Base-by-base conservation (phyloP, 371 early-diverging fungal genomes). In the Dentiscutata heterogama region DNA sequence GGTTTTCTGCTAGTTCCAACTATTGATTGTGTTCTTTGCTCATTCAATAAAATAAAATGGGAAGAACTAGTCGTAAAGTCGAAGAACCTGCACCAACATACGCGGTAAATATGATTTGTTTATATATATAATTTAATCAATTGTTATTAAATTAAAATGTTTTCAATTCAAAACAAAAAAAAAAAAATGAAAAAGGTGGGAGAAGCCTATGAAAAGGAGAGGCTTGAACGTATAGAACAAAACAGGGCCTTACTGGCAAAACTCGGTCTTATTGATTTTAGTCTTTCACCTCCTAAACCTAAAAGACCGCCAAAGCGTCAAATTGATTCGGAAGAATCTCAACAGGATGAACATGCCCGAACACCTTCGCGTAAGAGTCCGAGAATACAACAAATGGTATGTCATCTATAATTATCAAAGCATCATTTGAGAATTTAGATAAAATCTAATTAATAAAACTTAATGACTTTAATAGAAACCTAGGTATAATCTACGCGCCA, bases 281-380 rank as follows among this genome's bases (percentile, higher is more conserved):
- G 25, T 20, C 42, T 54, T n/a, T 67, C 54, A 51, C 25, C 35
- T 27, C 42, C 46, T 20, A 70, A 70, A 46, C 70, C 25, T 31
- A 18, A n/a, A 42, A 70, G 39, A n/a, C 29, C 3, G 25, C n/a
- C 65, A 7, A 16, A n/a, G 46, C 16, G 25, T 11, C 80, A n/a
- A 54, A 53, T 20, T 46, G 29, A n/a, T 16, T 50, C 14, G 18
- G 11, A 22, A 31, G 61, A 42, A 31, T 20, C 18, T 7, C 29
- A 27, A 72, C 27, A 11, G 56, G 29, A 18, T 22, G 53, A 51
- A 29, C 67, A 18, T 8, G 42, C 5, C 22, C 31, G 56, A 73
- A 51, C 61, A 42, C 75, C 65, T 22, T 72, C 61, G n/a, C 80
- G 53, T 70, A 39, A 74, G 29, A 80, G 77, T 76, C 27, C 16